Evolutionary conservation across 2,329 filamentous ascomycete species (phyloP), one percentile per base, ranked within the genome.

Genomic region (Thelonectria olida): DNA sequence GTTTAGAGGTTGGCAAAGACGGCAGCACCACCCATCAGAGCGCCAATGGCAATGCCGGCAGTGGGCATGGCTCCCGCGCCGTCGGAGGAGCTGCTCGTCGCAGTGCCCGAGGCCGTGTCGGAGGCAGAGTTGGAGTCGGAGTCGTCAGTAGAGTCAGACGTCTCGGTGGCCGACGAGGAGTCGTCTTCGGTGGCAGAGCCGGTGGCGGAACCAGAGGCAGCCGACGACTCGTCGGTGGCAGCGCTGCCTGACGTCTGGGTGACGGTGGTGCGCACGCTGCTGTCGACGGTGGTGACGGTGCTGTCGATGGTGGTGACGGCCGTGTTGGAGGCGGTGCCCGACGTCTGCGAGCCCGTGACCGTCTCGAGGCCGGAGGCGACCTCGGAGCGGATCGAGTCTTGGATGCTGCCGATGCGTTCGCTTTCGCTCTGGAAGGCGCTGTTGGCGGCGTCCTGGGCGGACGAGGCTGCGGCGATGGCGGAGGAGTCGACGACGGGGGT

Each of bases 11-110:
- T 82, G 68, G 72, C 76, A 48, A 82, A 64, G 51, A 82, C 58
- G 51, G 80, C 82, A 3, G 79, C 80, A 67, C 81, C 82, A 22
- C 81, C 82, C 49, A 83, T 72, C 59, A 84, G 74, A 22, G 81
- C 81, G 28, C 81, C 81, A 47, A 84, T 72, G 19, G 78, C 81
- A 41, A 83, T 66, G 25, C 76, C 80, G 25, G 75, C 82, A 15
- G 80, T 82, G 63, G 75, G 76, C 56, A 71, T 68, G 45, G 77
- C 71, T 48, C 71, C 75, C 7, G 76, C 75, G 7, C 66, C 73
- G 56, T 70, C 65, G 51, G 65, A 66, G 45, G 58, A 62, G 17
- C 64, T 57, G 19, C 66, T 64, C 41, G 42, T 17, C 13, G 42
- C 51, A 17, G 51, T 44, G 39, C 10, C 28, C 9, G 28, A 10